Base-by-base conservation (phyloP, 2,329 filamentous ascomycete species). In the Parasarocladium wereldwijsianum region DNA sequence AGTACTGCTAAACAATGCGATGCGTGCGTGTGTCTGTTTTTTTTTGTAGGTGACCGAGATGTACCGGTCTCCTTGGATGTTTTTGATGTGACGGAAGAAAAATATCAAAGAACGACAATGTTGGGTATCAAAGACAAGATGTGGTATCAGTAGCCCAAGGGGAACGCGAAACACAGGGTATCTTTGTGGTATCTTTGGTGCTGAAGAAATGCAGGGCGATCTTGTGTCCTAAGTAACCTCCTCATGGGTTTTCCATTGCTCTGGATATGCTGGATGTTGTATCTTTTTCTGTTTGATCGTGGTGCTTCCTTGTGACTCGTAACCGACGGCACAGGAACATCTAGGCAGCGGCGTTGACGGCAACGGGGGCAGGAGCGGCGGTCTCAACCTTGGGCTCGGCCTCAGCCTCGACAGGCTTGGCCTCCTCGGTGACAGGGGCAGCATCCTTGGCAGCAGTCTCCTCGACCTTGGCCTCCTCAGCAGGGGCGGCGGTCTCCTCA, bases 321-420 rank as follows among this genome's bases (percentile, higher is more conserved):
- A 45, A n/a, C n/a, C n/a, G n/a, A 38, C 37, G 34, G 18, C 34
- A 24, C 26, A 34, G 32, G 19, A 37, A 39, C 42, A 38, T 54
- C 54, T 67, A 67, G 47, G 64, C 64, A 41, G 64, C 57, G 38
- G 64, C 63, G 40, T 61, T 60, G 42, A 67, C 26, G 26, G 18
- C 18, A 14, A 29, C 17, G 18, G 26, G 26, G 17, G 26, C 26
- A 14, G 26, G 15, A 14, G 15, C 38, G 39, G 49, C 36, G 29
- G 42, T 22, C 40, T 47, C 42, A 33, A 42, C 38, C 38, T 49
- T 39, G 27, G 41, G 21, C 40, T 45, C 42, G 33, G 43, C 36
- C 30, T 45, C 42, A 15, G 34, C 24, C 47, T 57, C 53, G 25
- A 45, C 42, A 24, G 37, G 10, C 29, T 39, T 40, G 32, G 47